Conservation (phyloP, 78 protist species). For the Polysphondylium violaceum region DNA sequence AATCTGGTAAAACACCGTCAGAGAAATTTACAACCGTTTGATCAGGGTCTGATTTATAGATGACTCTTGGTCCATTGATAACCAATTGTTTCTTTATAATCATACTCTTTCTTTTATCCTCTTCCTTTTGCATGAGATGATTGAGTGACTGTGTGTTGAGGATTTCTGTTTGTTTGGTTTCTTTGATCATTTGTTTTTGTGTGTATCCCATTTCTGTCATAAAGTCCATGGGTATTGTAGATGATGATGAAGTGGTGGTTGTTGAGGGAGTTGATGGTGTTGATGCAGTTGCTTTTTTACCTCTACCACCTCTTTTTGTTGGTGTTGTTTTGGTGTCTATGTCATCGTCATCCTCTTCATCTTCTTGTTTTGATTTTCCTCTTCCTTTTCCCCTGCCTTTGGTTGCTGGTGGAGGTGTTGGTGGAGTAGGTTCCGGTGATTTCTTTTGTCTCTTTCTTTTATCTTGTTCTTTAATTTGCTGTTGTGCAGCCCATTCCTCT, state of each 20-base stretch:
- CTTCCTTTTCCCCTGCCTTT: background rate
- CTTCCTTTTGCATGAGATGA: constrained; percentile 40
- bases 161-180: constrained; percentile 45
- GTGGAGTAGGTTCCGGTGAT: background rate
- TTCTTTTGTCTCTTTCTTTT: no score
- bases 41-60: background rate
- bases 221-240: background rate
- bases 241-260: background rate
- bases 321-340: background rate
- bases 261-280: constrained; percentile 32
- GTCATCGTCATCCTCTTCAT: background rate
- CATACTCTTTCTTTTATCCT: constrained; percentile 7
- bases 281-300: constrained; percentile 4
- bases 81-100: constrained; percentile 5
- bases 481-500: background rate
- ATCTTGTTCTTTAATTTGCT: no score
- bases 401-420: constrained; percentile 7
- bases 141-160: constrained; percentile 40
- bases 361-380: constrained; percentile 7
- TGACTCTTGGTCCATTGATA: constrained; percentile 51
- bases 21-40: constrained; percentile 43
- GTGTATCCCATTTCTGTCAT: background rate
- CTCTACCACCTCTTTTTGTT: background rate
- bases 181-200: constrained; percentile 44
- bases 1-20: constrained; percentile 29